Conservation (phyloP, 2,329 filamentous ascomycete species). For the Grosmannia penicillata region DNA sequence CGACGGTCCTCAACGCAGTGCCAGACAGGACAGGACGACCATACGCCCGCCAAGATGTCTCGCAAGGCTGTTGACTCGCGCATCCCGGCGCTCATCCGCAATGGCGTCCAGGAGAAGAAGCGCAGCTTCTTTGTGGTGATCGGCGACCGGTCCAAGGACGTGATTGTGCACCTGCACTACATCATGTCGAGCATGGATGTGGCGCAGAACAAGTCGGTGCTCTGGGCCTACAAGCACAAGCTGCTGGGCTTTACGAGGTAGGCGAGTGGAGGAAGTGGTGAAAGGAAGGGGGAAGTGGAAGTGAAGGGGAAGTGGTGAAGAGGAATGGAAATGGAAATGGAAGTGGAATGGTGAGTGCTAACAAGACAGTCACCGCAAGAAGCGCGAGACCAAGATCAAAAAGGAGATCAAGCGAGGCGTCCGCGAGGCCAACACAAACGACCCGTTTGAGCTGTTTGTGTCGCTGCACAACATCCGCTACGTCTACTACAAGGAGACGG, state of each 20-base stretch:
- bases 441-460: slow-evolving; percentile 95
- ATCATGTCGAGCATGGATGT: slow-evolving; percentile 63
- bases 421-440: slow-evolving; percentile 80
- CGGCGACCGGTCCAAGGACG: slow-evolving; percentile 86
- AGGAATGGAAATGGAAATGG: neutral
- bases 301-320: neutral
- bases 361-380: slow-evolving; percentile 68
- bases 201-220: slow-evolving; percentile 85
- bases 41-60: slow-evolving; percentile 29
- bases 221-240: slow-evolving; percentile 98
- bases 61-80: slow-evolving; percentile 62
- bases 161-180: slow-evolving; percentile 84
- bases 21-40: neutral
- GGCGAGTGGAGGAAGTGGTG: neutral
- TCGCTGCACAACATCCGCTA: slow-evolving; percentile 95
- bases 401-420: slow-evolving; percentile 94
- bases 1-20: neutral
- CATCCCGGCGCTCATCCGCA: slow-evolving; percentile 80
- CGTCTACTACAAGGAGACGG: slow-evolving; percentile 98
- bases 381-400: slow-evolving; percentile 96
- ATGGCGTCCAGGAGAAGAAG: slow-evolving; percentile 91
- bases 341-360: neutral
- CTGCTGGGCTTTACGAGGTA: slow-evolving; percentile 78
- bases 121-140: slow-evolving; percentile 96
- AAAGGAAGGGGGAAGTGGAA: neutral